phyloP scores from a whole-genome alignment of 257 asterid genomes.

The Datura wrightii region DNA sequence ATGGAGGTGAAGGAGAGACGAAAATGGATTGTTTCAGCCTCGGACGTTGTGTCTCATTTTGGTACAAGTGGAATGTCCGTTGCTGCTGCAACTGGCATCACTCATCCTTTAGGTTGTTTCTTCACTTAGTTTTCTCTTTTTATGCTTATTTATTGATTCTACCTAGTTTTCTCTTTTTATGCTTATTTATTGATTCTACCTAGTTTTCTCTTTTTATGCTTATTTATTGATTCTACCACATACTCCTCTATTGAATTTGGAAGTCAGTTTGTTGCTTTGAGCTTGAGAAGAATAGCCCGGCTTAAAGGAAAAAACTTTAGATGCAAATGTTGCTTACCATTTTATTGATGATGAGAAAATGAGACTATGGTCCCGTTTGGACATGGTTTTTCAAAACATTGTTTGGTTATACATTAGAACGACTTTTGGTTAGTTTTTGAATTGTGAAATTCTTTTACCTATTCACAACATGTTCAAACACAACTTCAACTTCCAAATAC shows the following conservation, averaged over 20 bases:
- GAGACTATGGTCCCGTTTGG: neutral
- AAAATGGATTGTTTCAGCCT: constrained; percentile 60
- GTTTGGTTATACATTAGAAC: neutral
- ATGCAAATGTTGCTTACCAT: neutral
- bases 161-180: no score
- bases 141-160: no score
- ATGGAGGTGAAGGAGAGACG: constrained; percentile 45
- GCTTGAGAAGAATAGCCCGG: neutral
- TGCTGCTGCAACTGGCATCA: constrained; percentile 87
- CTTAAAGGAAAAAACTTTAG: constrained; percentile 16
- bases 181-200: no score
- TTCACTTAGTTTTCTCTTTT: constrained; percentile 22
- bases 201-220: neutral
- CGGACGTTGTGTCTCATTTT: constrained; percentile 69
- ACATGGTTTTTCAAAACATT: neutral
- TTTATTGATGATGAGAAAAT: constrained; percentile 1
- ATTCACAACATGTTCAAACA: neutral
- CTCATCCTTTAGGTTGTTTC: constrained; percentile 83
- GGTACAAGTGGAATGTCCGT: constrained; percentile 90
- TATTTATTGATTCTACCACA: neutral
- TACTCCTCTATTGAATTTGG: constrained; percentile 10
- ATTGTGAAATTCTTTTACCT: neutral
- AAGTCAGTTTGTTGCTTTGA: constrained; percentile 20
- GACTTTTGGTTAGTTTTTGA: neutral
- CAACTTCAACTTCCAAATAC: neutral